Evolutionary conservation across 768 basidiomycete species (phyloP), one percentile per base, ranked within the genome.

Genomic region (Macrolepiota fuliginosa): DNA sequence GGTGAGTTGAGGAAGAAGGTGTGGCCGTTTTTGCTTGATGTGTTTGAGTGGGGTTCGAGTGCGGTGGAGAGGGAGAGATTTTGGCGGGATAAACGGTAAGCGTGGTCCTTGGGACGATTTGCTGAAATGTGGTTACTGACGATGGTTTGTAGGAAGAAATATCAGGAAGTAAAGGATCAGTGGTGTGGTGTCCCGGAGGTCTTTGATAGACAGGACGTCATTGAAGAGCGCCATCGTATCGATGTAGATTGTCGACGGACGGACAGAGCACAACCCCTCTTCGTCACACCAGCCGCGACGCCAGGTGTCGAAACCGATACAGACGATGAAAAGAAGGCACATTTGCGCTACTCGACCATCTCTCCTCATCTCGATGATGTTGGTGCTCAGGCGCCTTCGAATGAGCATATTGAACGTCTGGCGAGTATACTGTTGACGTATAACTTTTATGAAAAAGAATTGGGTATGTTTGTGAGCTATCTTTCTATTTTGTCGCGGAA

Each of bases 231-330:
- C n/a, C 93, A 94, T 74, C 86, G 93, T 25, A 94, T 94, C 67
- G 93, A 98, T 69, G 97, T 99, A 60, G 97, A 98, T 70, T 98
- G 97, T 68, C 88, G 96, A 61, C 84, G 97, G 27, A 99, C 97
- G 22, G 97, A 99, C 73, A 83, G 97, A 39, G 90, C 83, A n/a
- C 96, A 98, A 66, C 88, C 92, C 4, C 80, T 98, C 58, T 98
- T 97, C 68, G 84, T 89, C 2, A 78, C 76, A 25, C 74, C 77
- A 15, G 70, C 72, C 40, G 59, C 72, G 66, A 73, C 72, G 24
- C 66, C 70, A 36, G 52, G 45, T 13, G 35, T 27, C 13, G 73
- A 74, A 27, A 72, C 76, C 1, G 66, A 74, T 29, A 61, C 71
- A 29, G 80, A 83, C 51, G 79, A 83, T 22, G 88, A 89, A 71